Conservation (phyloP, 352 stramenopile genomes). For the Hyaloperonospora arabidopsidis region DNA sequence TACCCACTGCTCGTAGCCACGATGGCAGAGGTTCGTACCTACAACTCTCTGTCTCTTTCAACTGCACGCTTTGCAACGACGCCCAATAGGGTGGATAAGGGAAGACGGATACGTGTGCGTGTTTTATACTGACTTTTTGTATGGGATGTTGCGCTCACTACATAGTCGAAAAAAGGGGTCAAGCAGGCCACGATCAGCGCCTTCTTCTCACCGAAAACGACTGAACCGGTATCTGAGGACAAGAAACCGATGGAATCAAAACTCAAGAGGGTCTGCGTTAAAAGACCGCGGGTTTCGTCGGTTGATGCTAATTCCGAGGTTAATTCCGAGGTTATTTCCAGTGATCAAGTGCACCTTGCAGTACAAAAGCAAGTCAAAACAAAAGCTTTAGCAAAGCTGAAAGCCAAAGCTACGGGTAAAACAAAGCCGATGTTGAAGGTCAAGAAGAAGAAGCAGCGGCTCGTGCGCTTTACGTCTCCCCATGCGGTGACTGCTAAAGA, state of each 20-base stretch:
- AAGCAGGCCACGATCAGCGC: slow-evolving; percentile 61
- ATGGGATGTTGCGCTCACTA: slow-evolving; percentile 4
- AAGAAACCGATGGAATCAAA: slow-evolving; percentile 6
- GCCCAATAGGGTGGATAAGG: background rate
- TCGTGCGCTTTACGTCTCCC: slow-evolving; percentile 25
- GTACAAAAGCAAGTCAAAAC: too few relatives aligned
- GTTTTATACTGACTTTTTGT: slow-evolving; percentile 12
- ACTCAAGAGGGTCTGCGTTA: slow-evolving; percentile 13
- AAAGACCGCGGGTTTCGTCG: slow-evolving; percentile 10
- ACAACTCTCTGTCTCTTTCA: background rate
- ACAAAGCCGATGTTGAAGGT: slow-evolving; percentile 20
- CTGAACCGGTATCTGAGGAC: slow-evolving; percentile 15
- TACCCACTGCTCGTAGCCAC: background rate
- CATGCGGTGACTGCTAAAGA: slow-evolving; percentile 26
- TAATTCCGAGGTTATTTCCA: slow-evolving; percentile 1
- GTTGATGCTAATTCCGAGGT: slow-evolving; percentile 9
- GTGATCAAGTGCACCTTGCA: too few relatives aligned
- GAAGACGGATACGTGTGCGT: too few relatives aligned
- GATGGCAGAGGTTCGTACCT: slow-evolving; percentile 23
- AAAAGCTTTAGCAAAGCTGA: slow-evolving; percentile 4
- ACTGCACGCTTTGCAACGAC: background rate
- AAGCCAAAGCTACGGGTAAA: slow-evolving; percentile 15
- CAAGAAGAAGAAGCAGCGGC: slow-evolving; percentile 13
- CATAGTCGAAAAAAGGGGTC: slow-evolving; percentile 44
- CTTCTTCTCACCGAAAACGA: slow-evolving; percentile 67